Base-by-base conservation (phyloP, 345 rosid genomes). In the Hypericum perforatum region DNA sequence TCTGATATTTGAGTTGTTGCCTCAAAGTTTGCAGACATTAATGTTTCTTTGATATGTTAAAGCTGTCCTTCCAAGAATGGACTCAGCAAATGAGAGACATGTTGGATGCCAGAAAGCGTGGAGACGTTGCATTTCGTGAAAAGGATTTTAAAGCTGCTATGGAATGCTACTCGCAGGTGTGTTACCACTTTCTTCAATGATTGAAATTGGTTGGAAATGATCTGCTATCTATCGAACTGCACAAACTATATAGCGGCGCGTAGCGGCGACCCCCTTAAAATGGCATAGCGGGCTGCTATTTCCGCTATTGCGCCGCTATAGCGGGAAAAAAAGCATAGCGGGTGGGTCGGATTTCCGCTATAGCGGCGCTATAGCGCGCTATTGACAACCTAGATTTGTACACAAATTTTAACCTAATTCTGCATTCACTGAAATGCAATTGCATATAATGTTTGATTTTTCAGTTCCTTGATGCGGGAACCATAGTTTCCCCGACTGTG, bases 41-140 rank as follows among this genome's bases (percentile, higher is more conserved):
- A 41, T 45, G 8, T 66, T n/a, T 63, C 14, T 37, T 47, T 67
- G 16, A 64, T 37, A 64, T 81, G 90, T 71, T 22, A 22, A 22
- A 22, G 32, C 32, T 87, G 58, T 91, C 96, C 45, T 91, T 91
- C 62, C 96, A 91, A 76, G 96, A 91, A 72, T 90, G 96, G 98
- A 69, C 92, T 37, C 89, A 91, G 62, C 86, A 81, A 58, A 91
- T 87, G 60, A 79, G 85, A 71, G 96, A 87, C 64, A 81, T 77
- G 82, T 70, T 89, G 76, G 92, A 85, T 68, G 88, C 88, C 6
- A 81, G 95, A 74, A 84, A 85, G 66, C 78, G 78, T 50, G 98
- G 95, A 5, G 98, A 91, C 56, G 74, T 71, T 44, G 92, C 88
- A 58, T 91, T 87, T 53, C 74, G 84, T 2, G 84, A 79, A 51